phyloP scores from a whole-genome alignment of 108 stramenopile genomes.

The Conticribra guillardii region DNA sequence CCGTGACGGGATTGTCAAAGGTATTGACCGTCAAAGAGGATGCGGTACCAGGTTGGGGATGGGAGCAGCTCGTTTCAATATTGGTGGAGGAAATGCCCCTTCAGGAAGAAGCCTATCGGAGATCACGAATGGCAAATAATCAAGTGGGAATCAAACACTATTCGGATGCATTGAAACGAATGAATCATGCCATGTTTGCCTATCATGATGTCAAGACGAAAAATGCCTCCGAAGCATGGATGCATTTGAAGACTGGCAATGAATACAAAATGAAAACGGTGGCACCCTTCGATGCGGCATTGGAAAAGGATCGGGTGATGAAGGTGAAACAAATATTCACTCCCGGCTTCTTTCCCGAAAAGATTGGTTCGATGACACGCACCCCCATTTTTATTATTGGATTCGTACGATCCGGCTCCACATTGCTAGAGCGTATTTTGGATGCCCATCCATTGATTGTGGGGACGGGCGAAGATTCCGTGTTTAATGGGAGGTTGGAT shows the following conservation, averaged over 20 bases:
- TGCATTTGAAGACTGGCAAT: constrained; percentile 61
- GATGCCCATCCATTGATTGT: constrained; percentile 85
- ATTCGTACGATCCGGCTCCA: constrained; percentile 86
- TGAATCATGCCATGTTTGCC: constrained; percentile 76
- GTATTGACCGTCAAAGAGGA: constrained; percentile 71
- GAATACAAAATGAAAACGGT: constrained; percentile 70
- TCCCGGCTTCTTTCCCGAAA: constrained; percentile 67
- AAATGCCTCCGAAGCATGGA: constrained; percentile 66
- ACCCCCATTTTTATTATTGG: constrained; percentile 89
- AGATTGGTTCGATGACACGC: constrained; percentile 60
- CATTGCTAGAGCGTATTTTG: constrained; percentile 83
- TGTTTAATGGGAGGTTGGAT: constrained; percentile 83
- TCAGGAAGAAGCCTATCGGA: constrained; percentile 33
- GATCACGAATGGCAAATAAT: constrained; percentile 11
- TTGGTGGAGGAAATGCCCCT: constrained; percentile 43
- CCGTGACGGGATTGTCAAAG: constrained; percentile 68
- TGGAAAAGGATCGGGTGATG: constrained; percentile 59
- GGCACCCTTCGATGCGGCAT: constrained; percentile 55
- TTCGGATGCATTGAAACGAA: constrained; percentile 59
- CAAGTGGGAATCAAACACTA: constrained; percentile 29
- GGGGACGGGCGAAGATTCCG: constrained; percentile 89
- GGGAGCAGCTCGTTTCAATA: constrained; percentile 53
- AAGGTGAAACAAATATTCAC: constrained; percentile 70
- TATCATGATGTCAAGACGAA: constrained; percentile 85
- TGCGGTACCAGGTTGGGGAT: constrained; percentile 55